Conservation (phyloP, 2,329 filamentous ascomycete species). For the Teratosphaeriaceae sp. region DNA sequence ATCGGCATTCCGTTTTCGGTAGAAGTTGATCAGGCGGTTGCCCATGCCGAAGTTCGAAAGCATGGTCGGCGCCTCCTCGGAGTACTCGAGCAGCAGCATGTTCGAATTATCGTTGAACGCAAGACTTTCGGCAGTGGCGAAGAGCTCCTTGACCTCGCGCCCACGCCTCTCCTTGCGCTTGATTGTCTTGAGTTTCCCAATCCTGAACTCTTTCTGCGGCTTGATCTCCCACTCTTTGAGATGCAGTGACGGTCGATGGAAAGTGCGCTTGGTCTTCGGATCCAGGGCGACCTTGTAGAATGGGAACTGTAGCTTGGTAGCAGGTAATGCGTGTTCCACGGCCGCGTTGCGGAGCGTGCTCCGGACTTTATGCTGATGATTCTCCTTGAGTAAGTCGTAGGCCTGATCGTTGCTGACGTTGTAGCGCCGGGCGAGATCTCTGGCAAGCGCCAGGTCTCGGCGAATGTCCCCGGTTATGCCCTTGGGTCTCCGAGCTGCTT, state of each 20-base stretch:
- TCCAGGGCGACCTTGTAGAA: conserved; percentile 87
- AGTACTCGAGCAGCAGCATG: conserved; percentile 87
- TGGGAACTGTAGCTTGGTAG: conserved; percentile 84
- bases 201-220: conserved; percentile 61
- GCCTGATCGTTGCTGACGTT: conserved; percentile 96
- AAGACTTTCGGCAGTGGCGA: conserved; percentile 71
- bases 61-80: conserved; percentile 84
- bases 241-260: conserved; percentile 72
- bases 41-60: conserved; percentile 98
- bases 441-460: conserved; percentile 62
- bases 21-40: conserved; percentile 93
- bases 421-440: conserved; percentile 73
- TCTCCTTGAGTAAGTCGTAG: conserved; percentile 93
- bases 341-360: conserved; percentile 84
- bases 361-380: conserved; percentile 91
- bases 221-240: conserved; percentile 45
- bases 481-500: conserved; percentile 50
- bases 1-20: conserved; percentile 74
- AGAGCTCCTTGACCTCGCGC: conserved; percentile 71
- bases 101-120: conserved; percentile 79
- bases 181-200: conserved; percentile 63
- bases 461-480: conserved; percentile 49
- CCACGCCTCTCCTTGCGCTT: conserved; percentile 81
- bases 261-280: conserved; percentile 66
- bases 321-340: conserved; percentile 92